These are phyloP conservation scores for Leccinum longicurvipes DNA, from an alignment of 768 basidiomycete genomes.

Conservation along the genomic window DNA sequence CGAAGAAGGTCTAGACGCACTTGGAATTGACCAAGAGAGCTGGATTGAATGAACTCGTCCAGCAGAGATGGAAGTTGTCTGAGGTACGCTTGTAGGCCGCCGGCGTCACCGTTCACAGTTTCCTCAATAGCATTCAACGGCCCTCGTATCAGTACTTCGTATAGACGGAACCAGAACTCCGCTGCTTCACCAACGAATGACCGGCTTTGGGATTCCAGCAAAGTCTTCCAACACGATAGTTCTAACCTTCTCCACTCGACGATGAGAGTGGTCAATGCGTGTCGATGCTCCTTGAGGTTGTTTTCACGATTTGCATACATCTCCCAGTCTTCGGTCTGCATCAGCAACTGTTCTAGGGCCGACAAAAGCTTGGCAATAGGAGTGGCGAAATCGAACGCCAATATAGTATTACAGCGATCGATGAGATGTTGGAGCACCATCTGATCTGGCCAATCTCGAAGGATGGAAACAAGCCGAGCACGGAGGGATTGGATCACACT, in stretches of 20 bases:
- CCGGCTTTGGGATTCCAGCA: constrained; percentile 69
- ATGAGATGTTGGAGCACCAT: constrained; percentile 89
- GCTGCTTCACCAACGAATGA: constrained; percentile 44
- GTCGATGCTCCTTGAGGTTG: constrained; percentile 65
- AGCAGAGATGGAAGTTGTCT: constrained; percentile 69
- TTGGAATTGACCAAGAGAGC: constrained; percentile 82
- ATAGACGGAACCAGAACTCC: constrained; percentile 91
- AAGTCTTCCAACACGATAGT: constrained; percentile 77
- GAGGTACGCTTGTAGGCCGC: constrained; percentile 50
- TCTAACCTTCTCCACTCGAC: constrained; percentile 91
- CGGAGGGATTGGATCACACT: constrained; percentile 49
- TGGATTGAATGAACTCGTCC: constrained; percentile 70
- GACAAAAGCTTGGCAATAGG: constrained; percentile 82
- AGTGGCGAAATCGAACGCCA: constrained; percentile 57
- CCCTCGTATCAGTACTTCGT: constrained; percentile 73
- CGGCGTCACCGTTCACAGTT: constrained; percentile 29
- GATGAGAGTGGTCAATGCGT: constrained; percentile 64
- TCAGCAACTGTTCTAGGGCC: constrained; percentile 77
- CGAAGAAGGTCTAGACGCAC: constrained; percentile 63
- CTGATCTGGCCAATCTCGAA: constrained; percentile 92
- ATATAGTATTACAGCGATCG: constrained; percentile 63
- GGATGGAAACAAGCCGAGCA: constrained; percentile 50
- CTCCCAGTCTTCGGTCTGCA: constrained; percentile 95
- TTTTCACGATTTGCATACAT: constrained; percentile 92
- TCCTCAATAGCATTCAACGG: constrained; percentile 46